Percentiles rank a stretch among this genome's conserved stretches.
Evolutionary conservation across 2,329 filamentous ascomycete genomes (phyloP).

Genomic region (Monosporascus sp.): DNA sequence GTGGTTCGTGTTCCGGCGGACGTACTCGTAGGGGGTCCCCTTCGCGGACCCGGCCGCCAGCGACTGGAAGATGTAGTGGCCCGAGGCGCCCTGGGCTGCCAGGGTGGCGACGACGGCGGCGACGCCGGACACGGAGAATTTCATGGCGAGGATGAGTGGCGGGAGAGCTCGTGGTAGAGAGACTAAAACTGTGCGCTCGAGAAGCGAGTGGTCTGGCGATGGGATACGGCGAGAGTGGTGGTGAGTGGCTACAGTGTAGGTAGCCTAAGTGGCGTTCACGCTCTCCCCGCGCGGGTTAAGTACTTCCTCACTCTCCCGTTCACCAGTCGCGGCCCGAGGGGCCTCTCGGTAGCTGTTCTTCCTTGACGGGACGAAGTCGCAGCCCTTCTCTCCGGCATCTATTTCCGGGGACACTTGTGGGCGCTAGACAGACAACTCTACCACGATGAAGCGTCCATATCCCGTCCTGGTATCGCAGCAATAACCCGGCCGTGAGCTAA

Average conservation of each 20-base stretch:
- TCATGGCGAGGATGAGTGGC: constrained; percentile 21
- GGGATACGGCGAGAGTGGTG: not conserved
- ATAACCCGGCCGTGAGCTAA: not conserved
- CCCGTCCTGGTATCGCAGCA: not conserved
- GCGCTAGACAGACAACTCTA: not conserved
- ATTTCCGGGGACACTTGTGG: not conserved
- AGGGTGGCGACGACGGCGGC: constrained; percentile 24
- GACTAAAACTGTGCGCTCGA: too few relatives aligned
- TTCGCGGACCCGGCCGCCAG: constrained; percentile 28
- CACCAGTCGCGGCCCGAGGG: not conserved
- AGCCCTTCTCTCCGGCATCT: not conserved
- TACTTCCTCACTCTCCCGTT: not conserved
- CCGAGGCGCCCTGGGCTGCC: constrained; percentile 27
- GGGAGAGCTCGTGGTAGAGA: too few relatives aligned
- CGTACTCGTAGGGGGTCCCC: constrained; percentile 30
- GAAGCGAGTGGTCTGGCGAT: not conserved
- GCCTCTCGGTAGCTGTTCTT: not conserved
- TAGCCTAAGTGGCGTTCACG: not conserved
- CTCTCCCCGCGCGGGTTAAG: not conserved
- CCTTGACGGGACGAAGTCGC: not conserved
- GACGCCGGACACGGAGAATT: constrained; percentile 16
- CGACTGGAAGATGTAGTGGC: constrained; percentile 37
- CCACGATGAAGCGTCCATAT: not conserved
- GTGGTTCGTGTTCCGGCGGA: constrained; percentile 42
- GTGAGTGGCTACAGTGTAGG: not conserved